These are phyloP conservation scores for Trypanosoma brucei DNA, from an alignment of 208 protist genomes.

Conservation along the genomic window DNA sequence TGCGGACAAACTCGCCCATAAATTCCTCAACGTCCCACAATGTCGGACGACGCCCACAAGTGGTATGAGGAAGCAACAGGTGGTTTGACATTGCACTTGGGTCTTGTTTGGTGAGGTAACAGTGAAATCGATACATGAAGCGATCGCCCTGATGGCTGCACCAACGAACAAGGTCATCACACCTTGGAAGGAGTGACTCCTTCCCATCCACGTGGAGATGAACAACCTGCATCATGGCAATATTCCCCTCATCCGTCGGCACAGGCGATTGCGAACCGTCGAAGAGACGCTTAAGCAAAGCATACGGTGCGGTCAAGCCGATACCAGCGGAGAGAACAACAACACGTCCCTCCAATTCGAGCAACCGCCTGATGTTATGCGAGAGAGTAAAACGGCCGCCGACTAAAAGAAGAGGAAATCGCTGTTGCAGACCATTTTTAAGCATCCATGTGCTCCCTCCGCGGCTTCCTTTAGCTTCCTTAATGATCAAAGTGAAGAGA, in stretches of 20 bases:
- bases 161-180: constrained; percentile 43
- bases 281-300: constrained; percentile 35
- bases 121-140: constrained; percentile 23
- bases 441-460: constrained; percentile 68
- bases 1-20: constrained; percentile 32
- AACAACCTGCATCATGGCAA: constrained; percentile 35
- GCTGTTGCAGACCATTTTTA: constrained; percentile 36
- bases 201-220: constrained; percentile 76
- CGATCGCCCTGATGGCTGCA: constrained; percentile 16
- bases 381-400: constrained; percentile 67
- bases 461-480: constrained; percentile 22
- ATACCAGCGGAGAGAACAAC: constrained; percentile 79
- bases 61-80: constrained; percentile 15
- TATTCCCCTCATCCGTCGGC: constrained; percentile 6
- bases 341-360: constrained; percentile 37
- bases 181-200: constrained; percentile 39
- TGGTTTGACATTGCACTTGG: not conserved
- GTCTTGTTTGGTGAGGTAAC: constrained; percentile 29
- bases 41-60: constrained; percentile 29
- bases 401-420: constrained; percentile 42
- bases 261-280: not conserved
- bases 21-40: constrained; percentile 32
- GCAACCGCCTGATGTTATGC: constrained; percentile 43
- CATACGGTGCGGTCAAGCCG: constrained; percentile 63
- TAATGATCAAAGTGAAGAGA: constrained; percentile 70